Evolutionary conservation across 139 green algal genomes (phyloP), one percentile per base, ranked within the genome.

Genomic region (Chlamydomonas schloesseri): DNA sequence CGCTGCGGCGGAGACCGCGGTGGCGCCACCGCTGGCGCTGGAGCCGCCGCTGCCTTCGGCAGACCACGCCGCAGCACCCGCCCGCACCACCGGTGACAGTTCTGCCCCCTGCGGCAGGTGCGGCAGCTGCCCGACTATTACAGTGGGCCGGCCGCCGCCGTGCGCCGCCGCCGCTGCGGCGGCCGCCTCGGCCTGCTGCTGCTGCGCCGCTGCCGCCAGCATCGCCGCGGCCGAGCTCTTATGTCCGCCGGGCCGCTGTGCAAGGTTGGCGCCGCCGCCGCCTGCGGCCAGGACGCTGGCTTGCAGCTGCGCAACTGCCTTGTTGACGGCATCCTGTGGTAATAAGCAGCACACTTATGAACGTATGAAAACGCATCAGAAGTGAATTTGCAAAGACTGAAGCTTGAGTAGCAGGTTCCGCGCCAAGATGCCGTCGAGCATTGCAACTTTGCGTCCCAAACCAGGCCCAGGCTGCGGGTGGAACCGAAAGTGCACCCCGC

Each of bases 271-370:
- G 55, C 21, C 60, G 60, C 42, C 42, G 42, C 42, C 42, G 42
- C 42, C 42, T 50, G 42, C 42, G 5, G 55, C n/a, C 24, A 29
- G 29, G 3, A 71, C 37, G 3, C 23, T 36, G 21, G 78, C 65
- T 42, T 74, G 64, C 57, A 84, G 64, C 78, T 84, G 78, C 64
- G 64, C 78, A 0, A 84, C 64, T 29, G 64, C 64, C 64, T 71
- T 71, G 64, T 71, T 71, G 29, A 71, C 64, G 6, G 64, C 64
- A 29, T 71, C 64, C 64, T 60, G 55, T 18, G n/a, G n/a, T n/a
- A n/a, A n/a, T n/a, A n/a, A n/a, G n/a, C n/a, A n/a, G n/a, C n/a
- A n/a, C n/a, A n/a, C n/a, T n/a, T n/a, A n/a, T n/a, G n/a, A n/a
- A n/a, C n/a, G n/a, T n/a, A n/a, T n/a, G n/a, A n/a, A n/a, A n/a